A percentile compares a stretch with the other conserved stretches of the same genome.
Evolutionary conservation across 2,329 filamentous ascomycete species (phyloP).

Genomic region (Leptodontidium sp.): DNA sequence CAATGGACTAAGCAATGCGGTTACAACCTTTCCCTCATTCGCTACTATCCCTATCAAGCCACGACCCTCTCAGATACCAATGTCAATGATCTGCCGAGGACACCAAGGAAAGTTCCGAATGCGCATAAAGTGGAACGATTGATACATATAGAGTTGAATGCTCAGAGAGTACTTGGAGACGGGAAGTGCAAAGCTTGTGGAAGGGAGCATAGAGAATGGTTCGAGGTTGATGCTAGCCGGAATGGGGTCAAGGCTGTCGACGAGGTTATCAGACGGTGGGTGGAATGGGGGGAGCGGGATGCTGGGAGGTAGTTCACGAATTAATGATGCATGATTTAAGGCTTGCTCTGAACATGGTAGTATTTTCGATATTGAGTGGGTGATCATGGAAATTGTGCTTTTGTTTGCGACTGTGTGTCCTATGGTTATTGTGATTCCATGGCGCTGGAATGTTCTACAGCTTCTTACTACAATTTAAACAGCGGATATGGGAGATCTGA

Average conservation of each 20-base stretch:
- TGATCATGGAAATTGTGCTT: neutral
- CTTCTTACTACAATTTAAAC: too few relatives aligned
- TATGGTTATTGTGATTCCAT: neutral
- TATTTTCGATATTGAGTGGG: neutral
- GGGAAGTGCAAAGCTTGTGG: constrained; percentile 80
- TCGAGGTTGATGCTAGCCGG: constrained; percentile 81
- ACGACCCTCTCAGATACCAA: constrained; percentile 36
- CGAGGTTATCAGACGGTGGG: constrained; percentile 83
- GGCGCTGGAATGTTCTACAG: neutral
- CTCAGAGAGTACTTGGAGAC: constrained; percentile 60
- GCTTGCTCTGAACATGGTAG: neutral
- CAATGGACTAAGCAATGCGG: constrained; percentile 95
- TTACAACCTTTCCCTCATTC: constrained; percentile 84
- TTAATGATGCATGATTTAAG: neutral
- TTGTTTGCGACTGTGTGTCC: too few relatives aligned
- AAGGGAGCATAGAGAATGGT: constrained; percentile 92
- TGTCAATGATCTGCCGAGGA: constrained; percentile 43
- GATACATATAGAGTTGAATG: constrained; percentile 86
- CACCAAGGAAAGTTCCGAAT: constrained; percentile 79
- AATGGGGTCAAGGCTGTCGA: constrained; percentile 74
- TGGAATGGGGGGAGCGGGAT: constrained; percentile 66
- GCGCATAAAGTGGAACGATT: constrained; percentile 88
- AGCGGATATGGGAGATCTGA: too few relatives aligned
- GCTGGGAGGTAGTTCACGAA: constrained; percentile 11
- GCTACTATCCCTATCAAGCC: constrained; percentile 84